phyloP scores from a whole-genome alignment of 2,329 filamentous ascomycete species.

The Knufia petricola region DNA sequence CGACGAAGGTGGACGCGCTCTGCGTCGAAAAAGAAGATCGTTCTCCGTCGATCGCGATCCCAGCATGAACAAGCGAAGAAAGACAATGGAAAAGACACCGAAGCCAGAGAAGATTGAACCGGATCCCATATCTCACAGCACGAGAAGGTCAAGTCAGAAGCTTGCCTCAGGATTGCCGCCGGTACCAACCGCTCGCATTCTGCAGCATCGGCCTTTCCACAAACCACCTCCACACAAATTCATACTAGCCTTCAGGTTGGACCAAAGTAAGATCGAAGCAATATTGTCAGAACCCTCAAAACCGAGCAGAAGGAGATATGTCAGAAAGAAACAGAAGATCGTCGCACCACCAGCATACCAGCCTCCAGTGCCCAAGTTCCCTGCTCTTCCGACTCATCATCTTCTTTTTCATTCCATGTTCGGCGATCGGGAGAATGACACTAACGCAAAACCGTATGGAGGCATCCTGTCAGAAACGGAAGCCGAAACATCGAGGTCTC shows the following conservation, averaged over 20 bases:
- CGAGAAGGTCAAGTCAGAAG: slow-evolving; percentile 37
- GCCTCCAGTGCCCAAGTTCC: slow-evolving; percentile 35
- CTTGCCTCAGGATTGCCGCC: slow-evolving; percentile 6
- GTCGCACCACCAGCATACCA: slow-evolving; percentile 35
- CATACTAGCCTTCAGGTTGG: slow-evolving; percentile 50
- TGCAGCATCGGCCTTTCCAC: slow-evolving; percentile 24
- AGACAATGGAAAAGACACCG: slow-evolving; percentile 22
- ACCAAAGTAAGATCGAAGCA: slow-evolving; percentile 49
- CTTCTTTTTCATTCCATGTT: slow-evolving; percentile 52
- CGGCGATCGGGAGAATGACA: slow-evolving; percentile 75
- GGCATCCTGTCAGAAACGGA: slow-evolving; percentile 83
- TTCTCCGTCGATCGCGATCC: slow-evolving; percentile 50
- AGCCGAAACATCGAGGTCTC: slow-evolving; percentile 81
- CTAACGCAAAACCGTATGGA: slow-evolving; percentile 88
- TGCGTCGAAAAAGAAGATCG: slow-evolving; percentile 80
- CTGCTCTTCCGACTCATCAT: slow-evolving; percentile 21
- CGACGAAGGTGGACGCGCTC: slow-evolving; percentile 54
- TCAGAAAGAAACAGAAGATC: slow-evolving; percentile 29
- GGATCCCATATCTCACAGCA: slow-evolving; percentile 18
- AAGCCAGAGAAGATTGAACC: slow-evolving; percentile 11
- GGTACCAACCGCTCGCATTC: slow-evolving; percentile 17
- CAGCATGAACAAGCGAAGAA: slow-evolving; percentile 16
- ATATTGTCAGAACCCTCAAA: slow-evolving; percentile 52
- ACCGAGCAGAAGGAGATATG: slow-evolving; percentile 44
- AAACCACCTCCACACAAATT: slow-evolving; percentile 36